Evolutionary conservation across 305 asterid species (phyloP), one percentile per base, ranked within the genome.

Genomic region (Fraxinus sp.): DNA sequence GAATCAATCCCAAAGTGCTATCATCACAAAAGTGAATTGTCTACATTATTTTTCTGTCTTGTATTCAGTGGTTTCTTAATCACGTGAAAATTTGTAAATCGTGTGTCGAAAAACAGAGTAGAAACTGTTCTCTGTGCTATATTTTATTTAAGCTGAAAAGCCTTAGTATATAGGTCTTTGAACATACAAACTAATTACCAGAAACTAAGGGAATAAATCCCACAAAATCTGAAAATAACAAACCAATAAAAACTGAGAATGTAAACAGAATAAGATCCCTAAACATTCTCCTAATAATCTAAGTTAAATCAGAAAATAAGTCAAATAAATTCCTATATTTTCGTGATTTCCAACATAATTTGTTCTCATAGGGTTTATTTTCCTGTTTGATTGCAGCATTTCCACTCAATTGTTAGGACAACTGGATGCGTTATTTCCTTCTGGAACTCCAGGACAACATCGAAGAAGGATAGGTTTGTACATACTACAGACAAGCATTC

Each of bases 391-490:
- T 33, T 90, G 91, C 93, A 97, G 99, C 79, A 84, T 91, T 84
- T 93, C 97, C 79, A 89, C 76, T 83, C 94, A 90, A 81, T 88
- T 97, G 91, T 74, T 97, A 84, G 90, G 84, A 68, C 98, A 93
- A 79, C 87, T 97, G 78, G 99, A 97, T 87, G 92, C 94, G 37
- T 66, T 95, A 76, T 76, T 92, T 80, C 97, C 98, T 76, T 79
- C 95, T 84, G 99, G 94, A 82, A 87, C 94, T 82, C 92, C 88
- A 46, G 98, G 97, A 75, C 98, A 93, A 86, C 98, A 91, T 16
- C 93, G 98, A 76, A 90, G 97, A 93, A 90, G 92, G 90, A 88
- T 90, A 85, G 99, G 99, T 97, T 83, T 82, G 97, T 88, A 41
- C 36, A 13, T 37, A 20, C 74, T 59, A 70, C 41, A 55, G 82